Conservation (phyloP, 2,329 filamentous ascomycete genomes). For the Ophiostoma sp. region DNA sequence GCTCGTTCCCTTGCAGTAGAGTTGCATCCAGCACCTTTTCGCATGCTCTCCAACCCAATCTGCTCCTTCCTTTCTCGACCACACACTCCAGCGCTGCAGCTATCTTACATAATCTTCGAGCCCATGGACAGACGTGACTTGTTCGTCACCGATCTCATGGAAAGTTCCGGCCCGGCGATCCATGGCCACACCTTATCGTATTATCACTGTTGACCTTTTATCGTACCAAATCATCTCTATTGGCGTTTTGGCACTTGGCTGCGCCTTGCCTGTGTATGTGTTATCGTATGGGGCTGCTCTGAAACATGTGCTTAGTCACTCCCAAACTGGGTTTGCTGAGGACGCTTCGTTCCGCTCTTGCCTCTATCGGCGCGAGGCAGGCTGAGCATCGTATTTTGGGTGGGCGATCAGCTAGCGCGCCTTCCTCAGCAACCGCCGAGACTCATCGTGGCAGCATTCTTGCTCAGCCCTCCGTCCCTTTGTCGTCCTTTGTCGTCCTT, state of each 20-base stretch:
- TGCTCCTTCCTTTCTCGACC: neutral
- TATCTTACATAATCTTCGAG: neutral
- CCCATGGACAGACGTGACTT: neutral
- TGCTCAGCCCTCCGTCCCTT: neutral
- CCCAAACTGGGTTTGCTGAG: neutral
- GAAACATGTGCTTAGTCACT: neutral
- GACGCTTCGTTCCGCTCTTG: neutral
- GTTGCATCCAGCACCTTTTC: too few species aligned
- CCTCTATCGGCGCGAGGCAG: slow-evolving; percentile 6
- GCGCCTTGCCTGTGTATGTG: neutral
- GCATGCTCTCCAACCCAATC: too few species aligned
- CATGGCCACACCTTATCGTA: neutral
- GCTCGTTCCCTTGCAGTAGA: too few species aligned
- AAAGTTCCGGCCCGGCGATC: neutral
- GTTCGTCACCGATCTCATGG: neutral
- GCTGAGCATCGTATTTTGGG: slow-evolving; percentile 7
- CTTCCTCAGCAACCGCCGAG: slow-evolving; percentile 1
- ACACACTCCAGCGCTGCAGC: neutral
- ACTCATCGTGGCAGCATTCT: slow-evolving; percentile 7
- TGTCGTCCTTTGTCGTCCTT: neutral
- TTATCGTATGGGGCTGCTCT: neutral
- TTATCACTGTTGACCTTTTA: neutral
- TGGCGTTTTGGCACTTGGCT: neutral
- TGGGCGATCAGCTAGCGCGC: slow-evolving; percentile 5
- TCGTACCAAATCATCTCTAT: neutral